Percentiles rank a stretch among this genome's conserved stretches.
phyloP scores from a whole-genome alignment of 805 yeast genomes.

The Starmerella floris region DNA sequence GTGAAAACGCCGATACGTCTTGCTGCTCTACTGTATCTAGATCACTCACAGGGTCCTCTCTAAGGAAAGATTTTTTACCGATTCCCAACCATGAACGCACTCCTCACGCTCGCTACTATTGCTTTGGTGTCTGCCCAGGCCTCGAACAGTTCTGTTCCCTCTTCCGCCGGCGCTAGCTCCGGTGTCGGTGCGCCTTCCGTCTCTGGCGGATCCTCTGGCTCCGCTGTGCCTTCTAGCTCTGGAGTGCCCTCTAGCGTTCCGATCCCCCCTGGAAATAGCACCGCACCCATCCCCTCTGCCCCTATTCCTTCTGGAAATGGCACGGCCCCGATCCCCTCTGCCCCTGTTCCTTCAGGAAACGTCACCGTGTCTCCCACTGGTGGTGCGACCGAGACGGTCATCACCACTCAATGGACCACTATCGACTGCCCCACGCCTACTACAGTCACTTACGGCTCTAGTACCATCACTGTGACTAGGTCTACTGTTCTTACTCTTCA shows the following conservation, averaged over 20 bases:
- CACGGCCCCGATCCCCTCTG: neutral
- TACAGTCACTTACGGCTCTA: conserved; percentile 25
- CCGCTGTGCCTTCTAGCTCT: neutral
- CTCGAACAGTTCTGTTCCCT: too few relatives aligned
- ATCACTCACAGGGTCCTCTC: too few relatives aligned
- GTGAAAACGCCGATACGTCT: too few relatives aligned
- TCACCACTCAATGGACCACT: conserved; percentile 18
- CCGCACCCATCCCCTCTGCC: neutral
- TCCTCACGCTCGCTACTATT: neutral
- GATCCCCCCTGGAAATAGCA: too few relatives aligned
- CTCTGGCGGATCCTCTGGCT: neutral
- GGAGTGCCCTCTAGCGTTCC: neutral
- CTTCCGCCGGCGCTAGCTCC: neutral
- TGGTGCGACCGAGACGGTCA: conserved; percentile 10
- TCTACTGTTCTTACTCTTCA: conserved; percentile 48
- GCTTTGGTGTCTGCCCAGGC: neutral
- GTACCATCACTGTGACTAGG: conserved; percentile 29
- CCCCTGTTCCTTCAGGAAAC: neutral
- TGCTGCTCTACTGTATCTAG: too few relatives aligned
- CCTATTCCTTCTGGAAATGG: neutral
- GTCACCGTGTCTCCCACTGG: neutral
- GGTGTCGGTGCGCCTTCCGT: neutral
- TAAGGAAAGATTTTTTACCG: too few relatives aligned
- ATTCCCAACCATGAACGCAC: neutral
- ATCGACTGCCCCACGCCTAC: conserved; percentile 21